phyloP scores from a whole-genome alignment of 2,329 filamentous ascomycete genomes.

The Exutisphaerella laricina region DNA sequence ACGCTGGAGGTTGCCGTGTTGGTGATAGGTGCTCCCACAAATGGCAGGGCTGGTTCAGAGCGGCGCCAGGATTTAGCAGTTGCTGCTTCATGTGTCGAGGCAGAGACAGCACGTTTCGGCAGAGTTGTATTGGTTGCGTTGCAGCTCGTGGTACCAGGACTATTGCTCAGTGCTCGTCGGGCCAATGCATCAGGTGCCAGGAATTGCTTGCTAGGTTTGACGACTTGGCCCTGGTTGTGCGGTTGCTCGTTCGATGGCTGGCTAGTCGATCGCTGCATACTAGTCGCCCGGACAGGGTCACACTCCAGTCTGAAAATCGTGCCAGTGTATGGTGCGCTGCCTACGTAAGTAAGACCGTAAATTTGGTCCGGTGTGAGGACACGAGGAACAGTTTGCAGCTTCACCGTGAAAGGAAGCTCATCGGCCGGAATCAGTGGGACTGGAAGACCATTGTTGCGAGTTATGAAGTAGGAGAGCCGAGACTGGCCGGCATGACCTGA shows the following conservation, averaged over 20 bases:
- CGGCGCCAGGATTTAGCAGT: conserved; percentile 25
- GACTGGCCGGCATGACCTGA: conserved; percentile 9
- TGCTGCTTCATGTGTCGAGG: no score
- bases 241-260: conserved; percentile 12
- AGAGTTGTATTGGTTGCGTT: conserved; percentile 1
- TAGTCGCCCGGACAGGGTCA: conserved; percentile 1
- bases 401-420: conserved; percentile 37
- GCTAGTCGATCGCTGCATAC: conserved; percentile 16
- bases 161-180: conserved; percentile 19
- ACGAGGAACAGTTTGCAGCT: conserved; percentile 36
- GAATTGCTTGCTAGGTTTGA: conserved; percentile 13
- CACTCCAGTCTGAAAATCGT: conserved; percentile 23
- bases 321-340: conserved; percentile 24
- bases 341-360: conserved; percentile 30
- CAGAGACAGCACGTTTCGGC: conserved; percentile 16
- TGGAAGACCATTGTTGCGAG: conserved; percentile 32
- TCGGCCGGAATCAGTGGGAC: conserved; percentile 41
- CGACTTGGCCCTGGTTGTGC: conserved; percentile 18
- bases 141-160: background rate
- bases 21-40: background rate
- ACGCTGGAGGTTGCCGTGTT: no score
- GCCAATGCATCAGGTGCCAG: conserved; percentile 22
- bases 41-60: conserved; percentile 9
- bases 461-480: conserved; percentile 35
- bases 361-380: conserved; percentile 30